These are phyloP conservation scores for Cenchrus americanus DNA, from an alignment of 176 grass and related monocot species.

Conservation along the genomic window DNA sequence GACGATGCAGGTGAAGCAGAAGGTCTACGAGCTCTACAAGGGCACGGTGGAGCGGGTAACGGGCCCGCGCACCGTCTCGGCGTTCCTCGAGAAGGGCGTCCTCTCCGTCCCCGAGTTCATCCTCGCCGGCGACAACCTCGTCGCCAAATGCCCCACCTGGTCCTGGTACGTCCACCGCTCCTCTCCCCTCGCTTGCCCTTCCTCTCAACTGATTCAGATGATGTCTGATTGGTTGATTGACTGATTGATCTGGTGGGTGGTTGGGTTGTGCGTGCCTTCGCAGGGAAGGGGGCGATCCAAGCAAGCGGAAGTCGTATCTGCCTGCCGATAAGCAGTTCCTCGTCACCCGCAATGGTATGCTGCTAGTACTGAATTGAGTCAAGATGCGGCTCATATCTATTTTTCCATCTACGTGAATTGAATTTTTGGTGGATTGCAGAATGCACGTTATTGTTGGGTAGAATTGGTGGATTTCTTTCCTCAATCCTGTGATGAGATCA, in stretches of 20 bases:
- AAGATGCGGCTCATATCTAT: not conserved
- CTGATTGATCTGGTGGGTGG: constrained; percentile 42
- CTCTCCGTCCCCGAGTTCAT: constrained; percentile 92
- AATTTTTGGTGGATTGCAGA: constrained; percentile 22
- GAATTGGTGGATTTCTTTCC: constrained; percentile 19
- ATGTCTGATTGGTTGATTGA: not conserved
- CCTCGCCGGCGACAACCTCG: constrained; percentile 95
- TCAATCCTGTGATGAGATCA: not conserved
- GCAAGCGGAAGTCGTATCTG: constrained; percentile 81
- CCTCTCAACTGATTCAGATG: not conserved
- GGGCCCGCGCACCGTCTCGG: constrained; percentile 74
- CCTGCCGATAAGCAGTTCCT: constrained; percentile 87
- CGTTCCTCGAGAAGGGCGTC: constrained; percentile 96
- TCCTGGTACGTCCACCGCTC: constrained; percentile 66
- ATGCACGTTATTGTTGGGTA: not conserved
- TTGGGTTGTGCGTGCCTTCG: constrained; percentile 36
- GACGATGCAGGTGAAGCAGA: constrained; percentile 81
- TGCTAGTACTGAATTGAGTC: not conserved
- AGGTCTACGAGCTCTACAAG: constrained; percentile 79
- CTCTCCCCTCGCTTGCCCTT: not conserved
- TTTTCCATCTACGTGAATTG: not conserved
- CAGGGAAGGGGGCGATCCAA: constrained; percentile 86
- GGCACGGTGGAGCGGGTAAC: constrained; percentile 84
- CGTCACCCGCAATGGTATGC: constrained; percentile 88
- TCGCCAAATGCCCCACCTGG: constrained; percentile 98